Base-by-base conservation (phyloP, 2,329 filamentous ascomycete species). In the Cercospora beticola region DNA sequence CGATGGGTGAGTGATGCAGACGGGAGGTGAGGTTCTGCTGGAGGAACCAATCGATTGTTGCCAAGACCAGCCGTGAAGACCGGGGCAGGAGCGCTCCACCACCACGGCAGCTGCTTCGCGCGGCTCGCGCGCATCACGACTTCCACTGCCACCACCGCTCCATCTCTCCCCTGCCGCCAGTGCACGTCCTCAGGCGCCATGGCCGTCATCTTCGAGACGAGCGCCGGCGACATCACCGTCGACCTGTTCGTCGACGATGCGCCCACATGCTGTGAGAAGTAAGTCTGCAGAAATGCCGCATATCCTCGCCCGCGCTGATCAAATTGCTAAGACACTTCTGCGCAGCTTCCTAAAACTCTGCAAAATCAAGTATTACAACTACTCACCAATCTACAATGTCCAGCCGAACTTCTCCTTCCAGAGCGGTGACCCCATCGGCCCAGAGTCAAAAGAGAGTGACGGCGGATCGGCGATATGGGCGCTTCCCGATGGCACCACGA, bases 321-420 rank as follows among this genome's bases (percentile, higher is more conserved):
- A 75, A 82, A 77, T 78, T 76, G 83, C 84, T 85, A 83, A 89
- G 84, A 84, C 76, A 73, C 80, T 77, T 76, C 75, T 74, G 58
- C 74, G 68, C 74, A 96, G 93, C 86, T 98, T 99, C 81, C 85
- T 99, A 67, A 98, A 99, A 86, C 92, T 99, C 75, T 97, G 95
- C 88, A 98, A 98, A 83, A 85, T 93, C 82, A 99, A 97, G 84
- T 99, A 98, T 83, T 99, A 97, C 88, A 98, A 98, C 84, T 98
- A 96, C 80, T 90, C 93, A 5, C 95, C 94, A 28, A 84, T 98
- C 65, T 92, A 97, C 82, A 93, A 90, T 73, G 88, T 99, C 43
- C 95, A 97, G 78, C 95, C 94, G 79, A 89, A 93, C 81, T 98
- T 97, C 82, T 97, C 94, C 70, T 97, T 97, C 81, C 94, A 98